Conservation (phyloP, 352 stramenopile genomes). For the Globisporangium mamillatum region DNA sequence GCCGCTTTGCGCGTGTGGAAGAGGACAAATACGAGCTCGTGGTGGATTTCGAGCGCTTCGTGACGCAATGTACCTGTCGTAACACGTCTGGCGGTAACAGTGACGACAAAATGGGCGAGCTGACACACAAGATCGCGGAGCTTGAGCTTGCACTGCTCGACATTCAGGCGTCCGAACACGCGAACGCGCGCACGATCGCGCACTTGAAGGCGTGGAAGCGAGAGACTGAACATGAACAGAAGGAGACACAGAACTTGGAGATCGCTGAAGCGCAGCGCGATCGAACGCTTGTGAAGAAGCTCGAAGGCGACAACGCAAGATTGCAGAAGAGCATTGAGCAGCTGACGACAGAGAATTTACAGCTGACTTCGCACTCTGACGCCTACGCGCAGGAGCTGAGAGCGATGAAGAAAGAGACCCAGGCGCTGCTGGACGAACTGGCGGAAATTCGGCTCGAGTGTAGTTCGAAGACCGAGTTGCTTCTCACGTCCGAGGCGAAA, state of each 20-base stretch:
- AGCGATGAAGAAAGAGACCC: slow-evolving; percentile 32
- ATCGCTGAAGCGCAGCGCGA: slow-evolving; percentile 37
- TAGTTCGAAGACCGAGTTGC: slow-evolving; percentile 48
- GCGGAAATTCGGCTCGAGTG: slow-evolving; percentile 38
- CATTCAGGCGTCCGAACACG: slow-evolving; percentile 28
- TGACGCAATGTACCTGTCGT: slow-evolving; percentile 38
- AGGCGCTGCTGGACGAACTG: slow-evolving; percentile 36
- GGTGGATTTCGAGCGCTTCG: slow-evolving; percentile 54
- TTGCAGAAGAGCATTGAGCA: slow-evolving; percentile 28
- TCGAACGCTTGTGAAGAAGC: slow-evolving; percentile 34
- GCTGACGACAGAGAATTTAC: slow-evolving; percentile 29
- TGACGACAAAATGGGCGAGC: slow-evolving; percentile 29
- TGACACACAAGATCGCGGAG: slow-evolving; percentile 30
- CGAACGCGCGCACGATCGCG: slow-evolving; percentile 40
- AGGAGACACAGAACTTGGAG: slow-evolving; percentile 39
- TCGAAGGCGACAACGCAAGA: slow-evolving; percentile 37
- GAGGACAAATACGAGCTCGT: slow-evolving; percentile 65
- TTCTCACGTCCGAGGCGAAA: slow-evolving; percentile 64
- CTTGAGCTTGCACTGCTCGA: slow-evolving; percentile 36
- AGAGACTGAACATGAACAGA: slow-evolving; percentile 34
- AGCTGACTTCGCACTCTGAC: slow-evolving; percentile 1
- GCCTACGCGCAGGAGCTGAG: slow-evolving; percentile 18
- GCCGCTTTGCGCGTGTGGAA: slow-evolving; percentile 52
- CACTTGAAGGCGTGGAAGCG: slow-evolving; percentile 50
- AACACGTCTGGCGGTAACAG: slow-evolving; percentile 13